Conservation (phyloP, 2,329 filamentous ascomycete genomes). For the Metarhizium album region DNA sequence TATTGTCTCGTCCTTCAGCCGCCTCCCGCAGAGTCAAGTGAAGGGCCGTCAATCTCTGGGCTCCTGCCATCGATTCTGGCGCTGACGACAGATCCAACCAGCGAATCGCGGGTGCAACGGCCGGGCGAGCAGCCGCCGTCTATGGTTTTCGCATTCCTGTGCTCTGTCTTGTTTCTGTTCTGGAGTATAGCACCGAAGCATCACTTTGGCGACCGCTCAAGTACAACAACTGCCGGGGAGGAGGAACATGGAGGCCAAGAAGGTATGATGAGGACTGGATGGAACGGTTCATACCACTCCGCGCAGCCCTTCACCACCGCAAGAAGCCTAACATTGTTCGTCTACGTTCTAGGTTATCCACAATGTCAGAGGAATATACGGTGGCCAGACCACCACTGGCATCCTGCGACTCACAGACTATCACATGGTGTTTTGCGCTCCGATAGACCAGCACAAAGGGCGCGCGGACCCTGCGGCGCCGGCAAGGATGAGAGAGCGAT, state of each 20-base stretch:
- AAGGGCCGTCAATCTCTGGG: background rate
- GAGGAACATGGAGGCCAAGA: slow-evolving; percentile 28
- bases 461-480: slow-evolving; percentile 14
- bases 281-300: background rate
- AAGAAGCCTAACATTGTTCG: background rate
- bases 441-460: slow-evolving; percentile 20
- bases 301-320: background rate
- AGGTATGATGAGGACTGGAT: slow-evolving; percentile 21
- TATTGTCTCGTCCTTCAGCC: background rate
- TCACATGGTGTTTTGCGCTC: slow-evolving; percentile 45
- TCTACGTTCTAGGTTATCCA: slow-evolving; percentile 35
- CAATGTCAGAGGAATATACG: slow-evolving; percentile 48
- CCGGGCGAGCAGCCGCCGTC: background rate
- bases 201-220: background rate
- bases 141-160: background rate
- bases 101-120: background rate
- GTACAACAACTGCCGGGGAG: background rate
- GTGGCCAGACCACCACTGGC: slow-evolving; percentile 45
- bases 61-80: background rate
- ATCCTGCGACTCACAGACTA: slow-evolving; percentile 52
- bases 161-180: background rate
- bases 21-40: background rate
- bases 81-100: background rate
- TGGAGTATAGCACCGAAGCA: background rate
- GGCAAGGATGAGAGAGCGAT: slow-evolving; percentile 53